These are phyloP conservation scores for Casuarina equisetifolia DNA, from an alignment of 306 rosid species.

Conservation along the genomic window DNA sequence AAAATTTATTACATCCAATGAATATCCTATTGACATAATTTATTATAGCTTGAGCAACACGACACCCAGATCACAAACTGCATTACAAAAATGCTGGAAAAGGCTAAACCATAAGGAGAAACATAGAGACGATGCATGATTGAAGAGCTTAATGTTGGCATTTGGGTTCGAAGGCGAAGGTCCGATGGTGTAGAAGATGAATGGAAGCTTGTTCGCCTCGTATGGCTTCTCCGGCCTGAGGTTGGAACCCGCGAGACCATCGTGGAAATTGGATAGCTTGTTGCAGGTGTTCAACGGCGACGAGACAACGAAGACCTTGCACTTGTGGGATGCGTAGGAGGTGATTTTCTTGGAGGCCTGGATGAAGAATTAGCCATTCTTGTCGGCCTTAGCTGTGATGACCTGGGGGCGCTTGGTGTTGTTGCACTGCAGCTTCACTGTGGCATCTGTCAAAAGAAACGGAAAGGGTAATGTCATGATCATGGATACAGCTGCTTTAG, in stretches of 20 bases:
- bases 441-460: conserved; percentile 48
- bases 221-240: conserved; percentile 55
- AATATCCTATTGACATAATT: too few species aligned
- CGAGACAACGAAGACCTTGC: conserved; percentile 49
- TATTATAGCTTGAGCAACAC: too few species aligned
- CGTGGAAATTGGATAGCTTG: conserved; percentile 53
- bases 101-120: too few species aligned
- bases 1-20: too few species aligned
- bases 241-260: conserved; percentile 51
- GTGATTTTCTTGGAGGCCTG: conserved; percentile 61
- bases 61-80: too few species aligned
- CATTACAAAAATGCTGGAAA: too few species aligned
- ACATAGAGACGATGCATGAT: too few species aligned
- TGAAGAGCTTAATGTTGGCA: conserved; percentile 26
- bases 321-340: conserved; percentile 65
- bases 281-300: conserved; percentile 45
- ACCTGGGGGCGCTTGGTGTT: conserved; percentile 51
- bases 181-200: conserved; percentile 61
- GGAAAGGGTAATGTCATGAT: too few species aligned
- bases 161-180: conserved; percentile 73
- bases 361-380: conserved; percentile 79
- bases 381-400: conserved; percentile 44
- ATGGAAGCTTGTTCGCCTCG: conserved; percentile 38
- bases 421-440: conserved; percentile 65
- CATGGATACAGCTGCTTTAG: too few species aligned